Base-by-base conservation (phyloP, 2,329 filamentous ascomycete species). In the Pseudopithomyces chartarum region DNA sequence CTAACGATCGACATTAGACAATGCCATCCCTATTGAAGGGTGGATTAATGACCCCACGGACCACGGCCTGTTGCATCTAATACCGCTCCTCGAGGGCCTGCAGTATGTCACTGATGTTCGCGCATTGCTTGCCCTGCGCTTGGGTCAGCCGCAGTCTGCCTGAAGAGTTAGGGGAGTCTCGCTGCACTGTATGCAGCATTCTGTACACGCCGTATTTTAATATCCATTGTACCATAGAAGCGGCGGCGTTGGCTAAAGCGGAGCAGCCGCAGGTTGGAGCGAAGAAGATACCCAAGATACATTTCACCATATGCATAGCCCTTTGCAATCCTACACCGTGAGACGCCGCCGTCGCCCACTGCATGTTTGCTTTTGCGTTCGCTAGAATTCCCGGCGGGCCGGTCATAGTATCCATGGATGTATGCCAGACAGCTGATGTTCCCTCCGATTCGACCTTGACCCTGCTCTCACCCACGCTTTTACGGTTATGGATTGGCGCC, bases 1-100 rank as follows among this genome's bases (percentile, higher is more conserved):
- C 48, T 51, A 43, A 51, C 38, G 48, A 42, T 51, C 26, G 48
- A 51, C 38, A 43, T n/a, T 70, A 99, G 95, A 99, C 77, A 99
- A 99, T 79, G 95, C 95, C 49, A 97, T 99, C 70, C 95, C 95
- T 2, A 98, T 99, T 73, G 94, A 98, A 80, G 95, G 95, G 71
- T 99, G 95, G 95, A 98, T 99, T 79, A 97, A 89, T 76, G 95
- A 99, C 79, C 95, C 95, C 20, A 98, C 95, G 23, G 95, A 99
- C 78, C 95, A 93, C 74, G 94, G 97, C 73, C 82, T 99, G 63
- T 84, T 98, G 76, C 92, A 98, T 76, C 83, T 99, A 58, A 88
- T 99, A 56, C 95, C 95, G 32, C 82, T 98, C 68, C 83, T 99
- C 43, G 95, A 99, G 79, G 95, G 92, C 17, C 80, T 99, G 70